These are phyloP conservation scores for Suillus spraguei DNA, from an alignment of 768 basidiomycete genomes.

Conservation along the genomic window DNA sequence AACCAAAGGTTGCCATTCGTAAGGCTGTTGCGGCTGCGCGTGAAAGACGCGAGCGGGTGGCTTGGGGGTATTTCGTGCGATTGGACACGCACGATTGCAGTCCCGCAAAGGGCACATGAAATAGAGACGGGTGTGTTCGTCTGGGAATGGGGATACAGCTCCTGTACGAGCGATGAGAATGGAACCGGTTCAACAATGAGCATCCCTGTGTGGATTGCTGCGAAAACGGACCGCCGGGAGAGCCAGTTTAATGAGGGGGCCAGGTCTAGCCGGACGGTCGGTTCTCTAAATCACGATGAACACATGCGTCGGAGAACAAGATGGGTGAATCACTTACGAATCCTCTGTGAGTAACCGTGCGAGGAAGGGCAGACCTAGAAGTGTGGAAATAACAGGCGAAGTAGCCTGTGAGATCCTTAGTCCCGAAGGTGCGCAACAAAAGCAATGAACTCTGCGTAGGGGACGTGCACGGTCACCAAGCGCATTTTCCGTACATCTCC, in stretches of 20 bases:
- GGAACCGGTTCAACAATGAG: slow-evolving; percentile 87
- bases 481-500: slow-evolving; percentile 38
- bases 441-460: slow-evolving; percentile 78
- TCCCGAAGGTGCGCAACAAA: slow-evolving; percentile 78
- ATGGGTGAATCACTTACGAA: slow-evolving; percentile 60
- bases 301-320: slow-evolving; percentile 16
- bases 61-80: slow-evolving; percentile 30
- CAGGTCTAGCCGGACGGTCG: slow-evolving; percentile 89
- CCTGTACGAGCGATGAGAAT: slow-evolving; percentile 58
- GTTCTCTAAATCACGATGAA: slow-evolving; percentile 60
- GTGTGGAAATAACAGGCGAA: slow-evolving; percentile 69
- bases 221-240: slow-evolving; percentile 79
- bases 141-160: slow-evolving; percentile 48
- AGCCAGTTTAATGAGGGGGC: slow-evolving; percentile 95
- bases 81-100: slow-evolving; percentile 48
- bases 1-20: slow-evolving; percentile 61
- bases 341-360: slow-evolving; percentile 79
- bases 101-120: slow-evolving; percentile 77
- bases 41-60: slow-evolving; percentile 31
- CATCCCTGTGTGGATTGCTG: slow-evolving; percentile 86
- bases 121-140: slow-evolving; percentile 48
- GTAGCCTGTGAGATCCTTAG: slow-evolving; percentile 60
- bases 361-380: slow-evolving; percentile 80
- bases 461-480: slow-evolving; percentile 67
- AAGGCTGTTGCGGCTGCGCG: slow-evolving; percentile 39